Evolutionary conservation across 257 asterid species (phyloP), one percentile per base, ranked within the genome.

Genomic region (Fraxinus cuspidata): DNA sequence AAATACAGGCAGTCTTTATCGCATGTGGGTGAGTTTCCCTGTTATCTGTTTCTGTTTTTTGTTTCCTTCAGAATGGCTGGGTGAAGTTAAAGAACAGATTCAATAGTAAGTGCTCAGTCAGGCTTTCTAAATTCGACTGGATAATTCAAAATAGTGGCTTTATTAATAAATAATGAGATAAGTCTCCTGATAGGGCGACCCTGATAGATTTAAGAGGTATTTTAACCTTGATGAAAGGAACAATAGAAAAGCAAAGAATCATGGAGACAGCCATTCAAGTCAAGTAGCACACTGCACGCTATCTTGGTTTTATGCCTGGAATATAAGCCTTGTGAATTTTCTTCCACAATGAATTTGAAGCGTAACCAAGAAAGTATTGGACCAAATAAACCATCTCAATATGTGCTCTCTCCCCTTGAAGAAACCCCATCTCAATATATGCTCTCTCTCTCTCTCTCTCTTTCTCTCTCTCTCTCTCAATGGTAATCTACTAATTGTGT

Each of bases 301-400:
- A 12, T 25, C 10, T 9, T 73, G 21, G 51, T n/a, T 12, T 25
- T 60, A 29, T 76, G 74, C 51, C 72, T 18, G 37, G n/a, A 29
- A 58, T 28, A 21, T 60, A n/a, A n/a, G 21, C 71, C 71, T 70
- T n/a, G 44, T 10, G 7, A 60, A 37, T 65, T 64, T 53, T 3
- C 67, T 28, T 42, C 40, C 76, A 27, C 65, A 77, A 38, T 51
- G 58, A 71, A 49, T 69, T 74, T 32, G 42, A 13, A 68, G 31
- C 77, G 78, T 51, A 56, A 63, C 72, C 69, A 42, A 42, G 37
- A 66, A 66, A 75, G 3, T 38, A 27, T 66, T 64, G 25, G 63
- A 66, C 53, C 32, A 27, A 64, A 83, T 42, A 70, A 58, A 73
- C 51, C 25, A 80, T 42, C 58, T 21, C 18, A 49, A 49, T 49